Conservation (phyloP, 2,329 filamentous ascomycete species). For the Neobulgaria alba region DNA sequence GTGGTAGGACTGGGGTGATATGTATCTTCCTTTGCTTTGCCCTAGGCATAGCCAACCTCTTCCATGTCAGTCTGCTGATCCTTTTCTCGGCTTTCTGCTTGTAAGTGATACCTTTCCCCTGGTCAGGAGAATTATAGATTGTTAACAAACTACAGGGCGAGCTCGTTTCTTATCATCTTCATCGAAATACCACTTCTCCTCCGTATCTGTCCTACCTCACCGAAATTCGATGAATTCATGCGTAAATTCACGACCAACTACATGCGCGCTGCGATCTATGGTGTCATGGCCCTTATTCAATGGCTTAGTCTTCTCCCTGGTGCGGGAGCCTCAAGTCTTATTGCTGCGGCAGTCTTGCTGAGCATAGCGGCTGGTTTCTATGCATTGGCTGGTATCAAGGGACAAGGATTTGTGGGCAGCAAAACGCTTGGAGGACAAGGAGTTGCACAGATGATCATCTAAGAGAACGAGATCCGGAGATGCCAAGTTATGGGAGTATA, state of each 20-base stretch:
- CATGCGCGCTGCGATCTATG: slow-evolving; percentile 86
- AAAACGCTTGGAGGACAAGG: slow-evolving; percentile 93
- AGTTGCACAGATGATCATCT: slow-evolving; percentile 97
- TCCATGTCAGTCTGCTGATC: slow-evolving; percentile 41
- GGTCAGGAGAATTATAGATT: neutral
- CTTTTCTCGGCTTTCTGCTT: slow-evolving; percentile 41
- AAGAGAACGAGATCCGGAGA: slow-evolving; percentile 24
- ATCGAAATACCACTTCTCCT: slow-evolving; percentile 89
- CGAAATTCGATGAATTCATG: slow-evolving; percentile 80
- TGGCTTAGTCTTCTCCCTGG: slow-evolving; percentile 66
- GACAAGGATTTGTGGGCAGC: slow-evolving; percentile 81
- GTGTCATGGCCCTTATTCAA: slow-evolving; percentile 70
- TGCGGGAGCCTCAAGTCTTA: slow-evolving; percentile 57
- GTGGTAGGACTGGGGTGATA: slow-evolving; percentile 55
- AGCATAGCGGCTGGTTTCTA: slow-evolving; percentile 75
- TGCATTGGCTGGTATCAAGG: slow-evolving; percentile 66
- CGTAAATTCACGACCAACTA: slow-evolving; percentile 93
- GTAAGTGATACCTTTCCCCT: slow-evolving; percentile 33
- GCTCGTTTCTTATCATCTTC: slow-evolving; percentile 68
- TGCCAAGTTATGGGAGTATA: no score
- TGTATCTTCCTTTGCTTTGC: slow-evolving; percentile 65
- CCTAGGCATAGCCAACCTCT: slow-evolving; percentile 59
- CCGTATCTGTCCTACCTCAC: slow-evolving; percentile 92
- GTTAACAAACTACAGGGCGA: slow-evolving; percentile 42
- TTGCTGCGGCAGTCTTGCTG: slow-evolving; percentile 79